A percentile compares a stretch with the other conserved stretches of the same genome.
Conservation (phyloP, 208 protist genomes). For the Trypanosoma caninum region DNA sequence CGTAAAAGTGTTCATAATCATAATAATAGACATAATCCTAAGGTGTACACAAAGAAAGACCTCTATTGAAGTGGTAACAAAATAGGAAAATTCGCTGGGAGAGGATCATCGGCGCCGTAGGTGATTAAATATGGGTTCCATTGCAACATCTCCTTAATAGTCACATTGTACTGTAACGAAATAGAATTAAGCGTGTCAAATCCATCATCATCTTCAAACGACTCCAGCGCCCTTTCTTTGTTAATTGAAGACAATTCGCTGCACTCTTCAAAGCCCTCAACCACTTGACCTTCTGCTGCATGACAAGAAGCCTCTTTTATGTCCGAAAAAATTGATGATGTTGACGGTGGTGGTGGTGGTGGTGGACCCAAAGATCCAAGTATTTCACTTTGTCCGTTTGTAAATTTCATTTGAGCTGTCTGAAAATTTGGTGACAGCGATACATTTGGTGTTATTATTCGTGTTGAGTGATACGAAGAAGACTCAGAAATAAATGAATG, state of each 20-base stretch:
- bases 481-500: conserved; percentile 16
- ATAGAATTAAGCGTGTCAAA: conserved; percentile 74
- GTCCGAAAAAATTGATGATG: neutral
- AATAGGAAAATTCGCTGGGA: conserved; percentile 71
- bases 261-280: neutral
- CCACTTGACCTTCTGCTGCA: neutral
- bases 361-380: neutral
- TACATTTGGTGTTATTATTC: neutral
- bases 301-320: neutral
- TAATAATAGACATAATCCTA: too few species aligned
- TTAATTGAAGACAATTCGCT: neutral
- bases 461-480: conserved; percentile 15
- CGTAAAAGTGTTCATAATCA: neutral
- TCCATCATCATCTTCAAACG: conserved; percentile 26
- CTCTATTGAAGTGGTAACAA: conserved; percentile 44
- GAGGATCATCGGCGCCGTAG: conserved; percentile 50
- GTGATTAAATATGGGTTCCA: conserved; percentile 66
- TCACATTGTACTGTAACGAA: conserved; percentile 39
- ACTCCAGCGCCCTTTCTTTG: too few species aligned
- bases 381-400: neutral
- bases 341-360: neutral
- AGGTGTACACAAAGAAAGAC: conserved; percentile 7
- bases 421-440: neutral
- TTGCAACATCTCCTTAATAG: conserved; percentile 40
- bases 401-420: neutral